Conservation (phyloP, 306 rosid species). For the Amphicarpaea edgeworthii region DNA sequence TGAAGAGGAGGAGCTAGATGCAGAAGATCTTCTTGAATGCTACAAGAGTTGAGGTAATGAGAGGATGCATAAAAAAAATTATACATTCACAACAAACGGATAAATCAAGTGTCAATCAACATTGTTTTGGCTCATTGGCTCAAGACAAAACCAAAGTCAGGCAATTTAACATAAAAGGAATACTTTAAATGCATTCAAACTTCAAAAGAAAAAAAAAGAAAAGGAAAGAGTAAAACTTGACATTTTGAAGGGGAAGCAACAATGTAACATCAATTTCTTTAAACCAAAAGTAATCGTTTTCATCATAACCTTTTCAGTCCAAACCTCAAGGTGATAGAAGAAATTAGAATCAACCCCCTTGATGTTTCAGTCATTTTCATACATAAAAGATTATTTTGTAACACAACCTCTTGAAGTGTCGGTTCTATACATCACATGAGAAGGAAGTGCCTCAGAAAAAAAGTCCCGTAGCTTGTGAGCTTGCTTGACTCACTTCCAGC, state of each 20-base stretch:
- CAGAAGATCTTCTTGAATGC: conserved; percentile 89
- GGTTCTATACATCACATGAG: not conserved
- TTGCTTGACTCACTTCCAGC: not conserved
- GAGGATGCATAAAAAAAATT: conserved; percentile 19
- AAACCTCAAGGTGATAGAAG: conserved; percentile 10
- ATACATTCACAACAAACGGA: conserved; percentile 18
- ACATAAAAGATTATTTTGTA: not conserved
- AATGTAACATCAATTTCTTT: conserved; percentile 21
- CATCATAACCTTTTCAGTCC: conserved; percentile 40
- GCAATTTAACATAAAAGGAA: not conserved
- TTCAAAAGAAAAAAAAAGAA: not conserved
- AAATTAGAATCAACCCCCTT: not conserved
- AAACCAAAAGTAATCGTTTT: conserved; percentile 19
- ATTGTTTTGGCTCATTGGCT: conserved; percentile 1
- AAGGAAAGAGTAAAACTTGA: too few relatives aligned
- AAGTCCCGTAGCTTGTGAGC: not conserved
- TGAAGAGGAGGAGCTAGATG: conserved; percentile 74
- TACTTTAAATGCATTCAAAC: conserved; percentile 16
- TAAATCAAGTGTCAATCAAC: conserved; percentile 1
- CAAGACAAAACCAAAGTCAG: conserved; percentile 1
- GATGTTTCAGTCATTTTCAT: conserved; percentile 16
- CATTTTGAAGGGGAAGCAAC: conserved; percentile 20
- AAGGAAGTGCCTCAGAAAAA: not conserved
- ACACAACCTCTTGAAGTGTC: conserved; percentile 9
- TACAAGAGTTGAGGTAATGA: conserved; percentile 46